Conservation (phyloP, 2,329 filamentous ascomycete species). For the Scedosporium aurantiacum region DNA sequence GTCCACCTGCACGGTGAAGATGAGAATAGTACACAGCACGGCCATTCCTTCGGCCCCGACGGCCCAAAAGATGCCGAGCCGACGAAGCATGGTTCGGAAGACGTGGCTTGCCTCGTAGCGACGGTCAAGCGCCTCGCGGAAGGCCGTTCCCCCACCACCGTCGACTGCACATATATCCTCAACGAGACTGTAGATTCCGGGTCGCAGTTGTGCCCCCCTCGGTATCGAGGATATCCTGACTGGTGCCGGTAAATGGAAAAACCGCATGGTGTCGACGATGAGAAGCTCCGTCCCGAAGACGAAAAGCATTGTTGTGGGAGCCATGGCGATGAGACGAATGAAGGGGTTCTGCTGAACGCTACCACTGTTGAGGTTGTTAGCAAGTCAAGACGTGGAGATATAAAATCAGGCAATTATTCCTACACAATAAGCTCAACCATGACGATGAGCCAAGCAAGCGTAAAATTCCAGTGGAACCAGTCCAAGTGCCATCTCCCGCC, state of each 20-base stretch:
- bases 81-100: conserved; percentile 41
- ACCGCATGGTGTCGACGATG: conserved; percentile 34
- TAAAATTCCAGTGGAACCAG: conserved; percentile 47
- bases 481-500: conserved; percentile 29
- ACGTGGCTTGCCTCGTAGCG: conserved; percentile 40
- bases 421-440: conserved; percentile 43
- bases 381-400: neutral
- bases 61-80: conserved; percentile 41
- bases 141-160: conserved; percentile 39
- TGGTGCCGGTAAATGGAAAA: conserved; percentile 31
- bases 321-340: conserved; percentile 42
- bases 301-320: conserved; percentile 37
- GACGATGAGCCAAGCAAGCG: conserved; percentile 41
- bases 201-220: conserved; percentile 35
- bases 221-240: conserved; percentile 41
- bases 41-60: conserved; percentile 14
- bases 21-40: conserved; percentile 13
- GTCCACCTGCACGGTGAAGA: conserved; percentile 14
- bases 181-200: conserved; percentile 41
- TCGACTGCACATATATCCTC: conserved; percentile 43
- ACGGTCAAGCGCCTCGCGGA: conserved; percentile 36
- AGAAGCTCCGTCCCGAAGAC: conserved; percentile 39
- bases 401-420: conserved; percentile 3
- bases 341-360: conserved; percentile 15
- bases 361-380: conserved; percentile 8